A percentile compares a stretch with the other conserved stretches of the same genome.
These are phyloP conservation scores for Cryptococcus sp. DNA, from an alignment of 1,284 basidiomycete species.

Conservation along the genomic window DNA sequence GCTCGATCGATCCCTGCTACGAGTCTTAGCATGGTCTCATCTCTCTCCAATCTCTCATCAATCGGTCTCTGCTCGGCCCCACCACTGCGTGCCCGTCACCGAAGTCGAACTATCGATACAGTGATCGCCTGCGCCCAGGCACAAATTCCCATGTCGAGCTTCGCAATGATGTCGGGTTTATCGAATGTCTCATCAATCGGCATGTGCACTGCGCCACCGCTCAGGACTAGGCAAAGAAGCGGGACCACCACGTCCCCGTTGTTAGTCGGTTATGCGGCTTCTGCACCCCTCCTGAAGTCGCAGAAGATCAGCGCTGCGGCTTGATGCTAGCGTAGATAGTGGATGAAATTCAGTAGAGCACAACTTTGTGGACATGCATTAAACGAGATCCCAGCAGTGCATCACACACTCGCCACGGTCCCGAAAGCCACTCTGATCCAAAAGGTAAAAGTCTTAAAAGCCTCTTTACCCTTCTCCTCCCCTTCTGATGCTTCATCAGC, in stretches of 20 bases:
- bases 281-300: too few species aligned
- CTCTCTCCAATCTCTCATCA: not conserved
- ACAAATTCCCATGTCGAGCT: not conserved
- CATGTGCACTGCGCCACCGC: not conserved
- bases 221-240: not conserved
- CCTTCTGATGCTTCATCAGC: constrained; percentile 62
- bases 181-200: not conserved
- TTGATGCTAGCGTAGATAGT: too few species aligned
- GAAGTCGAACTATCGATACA: not conserved
- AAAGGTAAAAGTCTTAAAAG: constrained; percentile 47
- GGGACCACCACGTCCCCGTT: too few species aligned
- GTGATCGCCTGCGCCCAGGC: not conserved
- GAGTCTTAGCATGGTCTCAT: not conserved
- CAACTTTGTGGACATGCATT: too few species aligned
- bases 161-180: not conserved
- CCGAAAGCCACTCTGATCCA: constrained; percentile 40
- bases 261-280: too few species aligned
- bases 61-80: not conserved
- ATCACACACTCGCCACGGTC: not conserved
- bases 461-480: constrained; percentile 21
- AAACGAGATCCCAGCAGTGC: not conserved
- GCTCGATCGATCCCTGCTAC: not conserved
- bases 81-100: not conserved
- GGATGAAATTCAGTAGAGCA: too few species aligned
- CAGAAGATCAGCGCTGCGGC: too few species aligned